Evolutionary conservation across 2,329 filamentous ascomycete species (phyloP), one percentile per base, ranked within the genome.

Genomic region (Cordyceps fumosorosea): DNA sequence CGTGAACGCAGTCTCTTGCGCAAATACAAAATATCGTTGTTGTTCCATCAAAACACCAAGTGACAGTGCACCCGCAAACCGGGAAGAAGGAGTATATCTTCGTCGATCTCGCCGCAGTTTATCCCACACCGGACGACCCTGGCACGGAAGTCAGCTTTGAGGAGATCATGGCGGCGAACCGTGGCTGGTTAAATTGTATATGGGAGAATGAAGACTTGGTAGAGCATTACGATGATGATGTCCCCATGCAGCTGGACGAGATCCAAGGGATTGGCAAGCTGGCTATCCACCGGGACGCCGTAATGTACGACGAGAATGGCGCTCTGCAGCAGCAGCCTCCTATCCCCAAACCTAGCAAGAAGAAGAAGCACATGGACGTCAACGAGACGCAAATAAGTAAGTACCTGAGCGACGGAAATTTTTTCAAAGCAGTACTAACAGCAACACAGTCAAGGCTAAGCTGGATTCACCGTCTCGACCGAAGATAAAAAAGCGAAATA

Each of bases 361-460:
- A 88, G 71, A 87, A 93, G 77, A 93, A 96, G 75, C 77, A 89
- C 53, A 89, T 90, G 76, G 92, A 97, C 70, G 80, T 93, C 62
- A 93, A 93, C 69, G 92, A 96, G 75, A 96, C 93, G 2, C 92
- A 97, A 74, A 96, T 93, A 58, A 91, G 91, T 96, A 79, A 78
- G 88, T 80, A 6, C 18, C 20, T 7, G 6, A 10, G 2, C 6
- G 5, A 24, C 11, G 5, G 12, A n/a, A n/a, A 16, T 16, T 20
- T 29, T 5, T 42, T 10, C 14, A 18, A 18, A 32, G 16, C 10
- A 5, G 26, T 51, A 48, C 73, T 77, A 69, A 81, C 67, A 10
- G 45, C 6, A 10, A 3, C 34, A 64, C 67, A 95, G 91, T 98
- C 74, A 95, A 96, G 80, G 89, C 92, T 62, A 97, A 97, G 68